These are phyloP conservation scores for Colletotrichum plurivorum DNA, from an alignment of 2,329 filamentous ascomycete species.

Conservation along the genomic window DNA sequence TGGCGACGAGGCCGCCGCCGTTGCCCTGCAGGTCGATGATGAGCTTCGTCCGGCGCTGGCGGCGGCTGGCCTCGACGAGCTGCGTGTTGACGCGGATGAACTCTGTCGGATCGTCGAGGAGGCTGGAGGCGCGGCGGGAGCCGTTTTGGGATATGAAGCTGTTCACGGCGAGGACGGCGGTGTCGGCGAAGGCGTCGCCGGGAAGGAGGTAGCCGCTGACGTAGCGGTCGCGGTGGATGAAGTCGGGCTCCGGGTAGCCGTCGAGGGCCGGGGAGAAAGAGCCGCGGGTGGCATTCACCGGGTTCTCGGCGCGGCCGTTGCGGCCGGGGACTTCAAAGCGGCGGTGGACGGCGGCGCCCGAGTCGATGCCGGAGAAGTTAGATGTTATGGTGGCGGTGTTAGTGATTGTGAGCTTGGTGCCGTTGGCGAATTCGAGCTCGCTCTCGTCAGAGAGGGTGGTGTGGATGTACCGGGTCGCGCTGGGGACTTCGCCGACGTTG, in stretches of 20 bases:
- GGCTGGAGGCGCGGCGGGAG: neutral
- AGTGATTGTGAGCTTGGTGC: constrained; percentile 17
- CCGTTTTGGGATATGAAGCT: constrained; percentile 17
- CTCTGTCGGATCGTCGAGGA: constrained; percentile 15
- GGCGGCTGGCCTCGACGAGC: constrained; percentile 62
- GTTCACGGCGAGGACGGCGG: constrained; percentile 37
- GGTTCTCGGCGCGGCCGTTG: neutral
- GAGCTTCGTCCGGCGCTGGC: constrained; percentile 67
- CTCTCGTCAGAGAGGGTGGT: constrained; percentile 33
- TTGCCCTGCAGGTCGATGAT: constrained; percentile 76
- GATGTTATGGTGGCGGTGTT: constrained; percentile 27
- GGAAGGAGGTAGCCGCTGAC: constrained; percentile 36
- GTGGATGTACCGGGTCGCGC: constrained; percentile 10
- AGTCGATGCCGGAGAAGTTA: constrained; percentile 36
- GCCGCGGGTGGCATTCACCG: neutral
- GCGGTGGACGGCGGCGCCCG: constrained; percentile 30
- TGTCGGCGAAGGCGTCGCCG: constrained; percentile 5
- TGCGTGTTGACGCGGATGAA: constrained; percentile 12
- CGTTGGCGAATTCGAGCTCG: constrained; percentile 39
- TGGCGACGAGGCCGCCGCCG: constrained; percentile 63
- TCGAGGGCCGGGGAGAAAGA: constrained; percentile 9
- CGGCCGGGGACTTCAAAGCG: constrained; percentile 29
- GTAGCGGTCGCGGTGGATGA: constrained; percentile 31
- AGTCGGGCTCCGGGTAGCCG: constrained; percentile 33
- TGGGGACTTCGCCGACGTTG: constrained; percentile 5